Conservation (phyloP, 2,329 filamentous ascomycete species). For the Botryotinia calthae region DNA sequence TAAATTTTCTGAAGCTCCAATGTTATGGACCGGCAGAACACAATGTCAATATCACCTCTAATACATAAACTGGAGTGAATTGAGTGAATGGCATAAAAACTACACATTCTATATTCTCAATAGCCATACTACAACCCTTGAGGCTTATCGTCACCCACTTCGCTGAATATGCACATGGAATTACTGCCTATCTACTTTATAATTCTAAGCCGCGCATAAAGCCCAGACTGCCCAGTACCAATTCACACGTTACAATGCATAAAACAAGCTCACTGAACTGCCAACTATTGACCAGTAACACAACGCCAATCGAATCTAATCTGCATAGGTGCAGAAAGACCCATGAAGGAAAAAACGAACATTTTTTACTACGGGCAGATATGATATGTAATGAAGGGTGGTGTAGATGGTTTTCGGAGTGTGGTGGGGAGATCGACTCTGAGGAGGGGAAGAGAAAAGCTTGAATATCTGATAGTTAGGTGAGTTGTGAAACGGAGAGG, state of each 20-base stretch:
- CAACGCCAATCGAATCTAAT: slow-evolving; percentile 2
- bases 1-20: background rate
- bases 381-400: background rate
- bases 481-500: background rate
- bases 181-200: background rate
- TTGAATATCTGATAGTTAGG: background rate
- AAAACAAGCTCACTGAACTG: background rate
- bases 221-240: background rate
- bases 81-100: background rate
- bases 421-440: background rate
- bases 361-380: background rate
- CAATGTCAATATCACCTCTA: too few species aligned
- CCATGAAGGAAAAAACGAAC: background rate
- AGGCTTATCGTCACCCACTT: too few species aligned
- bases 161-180: background rate
- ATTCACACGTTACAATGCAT: background rate
- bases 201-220: background rate
- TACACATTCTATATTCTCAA: too few species aligned
- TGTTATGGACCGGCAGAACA: background rate
- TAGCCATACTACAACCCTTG: background rate
- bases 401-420: background rate
- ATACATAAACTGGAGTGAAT: background rate
- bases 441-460: background rate
- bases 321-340: background rate
- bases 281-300: background rate